Conservation (phyloP, 2,329 filamentous ascomycete genomes). For the Pseudogymnoascus destructans region DNA sequence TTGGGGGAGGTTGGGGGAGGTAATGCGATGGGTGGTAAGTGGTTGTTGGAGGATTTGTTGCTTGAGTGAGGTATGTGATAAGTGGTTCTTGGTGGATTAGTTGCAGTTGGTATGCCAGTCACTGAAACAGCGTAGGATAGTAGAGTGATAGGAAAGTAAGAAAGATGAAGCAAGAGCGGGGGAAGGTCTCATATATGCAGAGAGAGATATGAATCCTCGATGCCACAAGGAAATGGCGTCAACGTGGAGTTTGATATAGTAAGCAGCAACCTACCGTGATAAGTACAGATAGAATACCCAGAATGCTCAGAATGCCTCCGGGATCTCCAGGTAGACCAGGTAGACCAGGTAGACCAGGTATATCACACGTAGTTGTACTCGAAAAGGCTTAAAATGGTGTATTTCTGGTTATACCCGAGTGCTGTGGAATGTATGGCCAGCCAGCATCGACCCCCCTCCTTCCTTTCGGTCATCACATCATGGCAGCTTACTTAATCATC, state of each 20-base stretch:
- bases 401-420: neutral
- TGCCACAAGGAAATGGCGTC: slow-evolving; percentile 2
- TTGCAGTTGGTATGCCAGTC: neutral
- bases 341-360: neutral
- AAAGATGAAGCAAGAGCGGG: neutral
- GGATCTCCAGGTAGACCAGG: neutral
- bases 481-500: neutral
- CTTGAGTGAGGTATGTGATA: neutral
- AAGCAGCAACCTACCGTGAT: neutral
- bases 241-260: neutral
- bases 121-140: neutral
- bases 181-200: neutral
- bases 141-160: neutral
- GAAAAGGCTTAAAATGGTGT: neutral
- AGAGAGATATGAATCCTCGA: neutral
- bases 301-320: neutral
- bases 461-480: neutral
- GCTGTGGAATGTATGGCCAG: neutral
- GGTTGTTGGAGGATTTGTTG: neutral
- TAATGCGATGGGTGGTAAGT: neutral
- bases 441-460: neutral
- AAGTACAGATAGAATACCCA: neutral
- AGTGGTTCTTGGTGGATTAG: neutral
- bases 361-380: neutral
- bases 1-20: neutral